phyloP scores from a whole-genome alignment of 108 stramenopile species.

The Skeletonema costatum region DNA sequence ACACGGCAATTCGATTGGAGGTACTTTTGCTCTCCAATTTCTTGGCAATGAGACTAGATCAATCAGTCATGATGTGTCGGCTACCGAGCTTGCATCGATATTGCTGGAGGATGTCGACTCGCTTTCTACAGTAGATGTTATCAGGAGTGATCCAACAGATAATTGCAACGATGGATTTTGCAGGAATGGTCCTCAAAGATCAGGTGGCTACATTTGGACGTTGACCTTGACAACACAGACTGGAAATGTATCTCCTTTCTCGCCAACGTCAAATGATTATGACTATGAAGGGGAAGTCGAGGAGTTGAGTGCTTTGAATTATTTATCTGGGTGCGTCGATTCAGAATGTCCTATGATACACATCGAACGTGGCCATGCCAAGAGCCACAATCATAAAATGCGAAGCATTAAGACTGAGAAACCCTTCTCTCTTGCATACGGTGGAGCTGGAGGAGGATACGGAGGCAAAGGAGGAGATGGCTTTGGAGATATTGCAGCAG shows the following conservation, averaged over 20 bases:
- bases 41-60: constrained; percentile 44
- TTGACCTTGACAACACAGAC: constrained; percentile 47
- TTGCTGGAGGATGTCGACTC: constrained; percentile 28
- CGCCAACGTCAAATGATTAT: constrained; percentile 46
- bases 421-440: constrained; percentile 67
- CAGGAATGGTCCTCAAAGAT: constrained; percentile 48
- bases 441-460: constrained; percentile 63
- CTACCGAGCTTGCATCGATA: constrained; percentile 28
- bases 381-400: constrained; percentile 42
- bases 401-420: constrained; percentile 20
- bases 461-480: constrained; percentile 61
- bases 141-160: constrained; percentile 40
- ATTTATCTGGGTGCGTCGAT: constrained; percentile 54
- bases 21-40: constrained; percentile 65
- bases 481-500: constrained; percentile 33
- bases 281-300: constrained; percentile 37
- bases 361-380: constrained; percentile 23
- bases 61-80: constrained; percentile 46
- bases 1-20: constrained; percentile 71
- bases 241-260: constrained; percentile 60
- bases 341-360: constrained; percentile 41
- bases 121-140: constrained; percentile 23
- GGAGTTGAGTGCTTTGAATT: constrained; percentile 34
- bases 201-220: constrained; percentile 61
- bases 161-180: constrained; percentile 60